Conservation (phyloP, 164 flowering plant genomes). For the Annona squamosa region DNA sequence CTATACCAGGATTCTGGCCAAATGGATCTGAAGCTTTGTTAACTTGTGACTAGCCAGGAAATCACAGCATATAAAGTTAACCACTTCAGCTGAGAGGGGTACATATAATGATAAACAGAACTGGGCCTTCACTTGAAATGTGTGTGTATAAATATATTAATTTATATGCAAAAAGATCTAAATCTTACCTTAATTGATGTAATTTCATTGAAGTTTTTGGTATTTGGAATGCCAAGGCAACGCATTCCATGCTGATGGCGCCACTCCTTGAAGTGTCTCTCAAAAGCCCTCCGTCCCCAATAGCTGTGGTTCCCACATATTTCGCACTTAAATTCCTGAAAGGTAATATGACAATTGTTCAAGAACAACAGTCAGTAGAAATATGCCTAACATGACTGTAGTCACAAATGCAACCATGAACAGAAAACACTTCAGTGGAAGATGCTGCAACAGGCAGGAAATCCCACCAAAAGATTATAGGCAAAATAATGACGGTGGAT, state of each 20-base stretch:
- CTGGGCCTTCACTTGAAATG: too few species aligned
- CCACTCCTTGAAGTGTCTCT: conserved; percentile 98
- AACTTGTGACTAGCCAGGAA: too few species aligned
- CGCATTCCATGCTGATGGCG: conserved; percentile 99
- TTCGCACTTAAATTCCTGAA: conserved; percentile 95
- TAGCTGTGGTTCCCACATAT: conserved; percentile 98
- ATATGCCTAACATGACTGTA: background rate
- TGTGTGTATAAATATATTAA: too few species aligned
- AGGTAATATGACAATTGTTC: background rate
- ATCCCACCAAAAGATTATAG: background rate
- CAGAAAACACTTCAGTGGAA: background rate
- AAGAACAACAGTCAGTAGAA: background rate
- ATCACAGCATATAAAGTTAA: too few species aligned
- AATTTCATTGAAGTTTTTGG: conserved; percentile 95
- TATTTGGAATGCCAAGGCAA: conserved; percentile 96
- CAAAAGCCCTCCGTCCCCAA: conserved; percentile 98
- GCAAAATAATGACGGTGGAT: background rate
- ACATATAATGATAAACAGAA: too few species aligned
- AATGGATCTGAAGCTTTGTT: too few species aligned
- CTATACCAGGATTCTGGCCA: too few species aligned
- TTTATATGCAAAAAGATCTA: too few species aligned
- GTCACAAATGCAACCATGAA: background rate
- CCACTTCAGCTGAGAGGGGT: too few species aligned
- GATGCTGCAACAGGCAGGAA: background rate
- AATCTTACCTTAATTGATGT: conserved; percentile 73